Percentiles rank a stretch among this genome's conserved stretches.
Conservation (phyloP, 2,329 filamentous ascomycete genomes). For the Aureobasidium subglaciale region DNA sequence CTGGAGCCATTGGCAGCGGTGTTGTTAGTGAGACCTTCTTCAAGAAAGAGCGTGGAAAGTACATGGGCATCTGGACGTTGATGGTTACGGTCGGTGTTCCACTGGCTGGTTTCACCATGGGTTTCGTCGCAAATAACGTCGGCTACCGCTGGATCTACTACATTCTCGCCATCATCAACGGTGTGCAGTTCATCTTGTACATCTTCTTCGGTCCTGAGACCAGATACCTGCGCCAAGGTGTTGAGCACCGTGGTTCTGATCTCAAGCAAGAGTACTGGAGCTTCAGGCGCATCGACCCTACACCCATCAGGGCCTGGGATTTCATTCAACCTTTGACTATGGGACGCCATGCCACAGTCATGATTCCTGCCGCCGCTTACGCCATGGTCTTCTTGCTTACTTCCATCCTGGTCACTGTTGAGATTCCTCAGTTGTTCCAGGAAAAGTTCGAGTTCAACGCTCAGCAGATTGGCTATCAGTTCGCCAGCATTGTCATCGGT, state of each 20-base stretch:
- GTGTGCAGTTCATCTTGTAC: conserved; percentile 48
- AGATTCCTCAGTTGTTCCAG: conserved; percentile 51
- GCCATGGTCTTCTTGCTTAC: conserved; percentile 50
- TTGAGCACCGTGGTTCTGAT: conserved; percentile 26
- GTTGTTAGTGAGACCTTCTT: conserved; percentile 52
- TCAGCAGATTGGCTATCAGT: conserved; percentile 51
- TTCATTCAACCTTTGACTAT: conserved; percentile 47
- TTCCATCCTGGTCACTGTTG: conserved; percentile 46
- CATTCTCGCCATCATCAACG: conserved; percentile 50
- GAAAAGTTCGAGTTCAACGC: conserved; percentile 49
- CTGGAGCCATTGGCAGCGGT: conserved; percentile 47
- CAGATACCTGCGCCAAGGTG: conserved; percentile 40
- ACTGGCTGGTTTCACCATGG: conserved; percentile 31
- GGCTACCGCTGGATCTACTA: conserved; percentile 54
- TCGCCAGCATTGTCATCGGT: conserved; percentile 49
- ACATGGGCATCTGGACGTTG: conserved; percentile 51
- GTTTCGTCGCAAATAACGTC: conserved; percentile 42
- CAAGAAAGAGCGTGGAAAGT: conserved; percentile 44
- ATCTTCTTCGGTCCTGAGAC: conserved; percentile 49
- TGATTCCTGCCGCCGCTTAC: conserved; percentile 46
- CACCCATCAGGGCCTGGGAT: conserved; percentile 40
- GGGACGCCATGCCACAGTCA: conserved; percentile 37
- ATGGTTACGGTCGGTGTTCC: conserved; percentile 44
- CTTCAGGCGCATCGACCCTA: conserved; percentile 45
- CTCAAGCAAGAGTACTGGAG: conserved; percentile 36